phyloP scores from a whole-genome alignment of 768 basidiomycete genomes.

The Amanita jacksonii region DNA sequence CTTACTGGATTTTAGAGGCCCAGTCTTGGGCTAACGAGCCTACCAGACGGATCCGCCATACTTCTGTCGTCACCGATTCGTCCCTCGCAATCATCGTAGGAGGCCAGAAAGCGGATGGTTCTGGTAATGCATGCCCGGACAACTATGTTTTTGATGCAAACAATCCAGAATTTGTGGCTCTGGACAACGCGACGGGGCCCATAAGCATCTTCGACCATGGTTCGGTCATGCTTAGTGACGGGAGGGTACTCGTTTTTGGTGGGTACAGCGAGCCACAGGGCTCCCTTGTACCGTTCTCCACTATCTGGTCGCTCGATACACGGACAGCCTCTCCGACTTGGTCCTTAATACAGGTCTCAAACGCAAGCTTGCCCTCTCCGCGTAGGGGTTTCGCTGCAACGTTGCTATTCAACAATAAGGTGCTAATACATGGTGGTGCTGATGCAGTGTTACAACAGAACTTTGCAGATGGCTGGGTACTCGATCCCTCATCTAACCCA shows the following conservation, averaged over 20 bases:
- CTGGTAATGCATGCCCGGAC: slow-evolving; percentile 49
- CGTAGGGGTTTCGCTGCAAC: slow-evolving; percentile 56
- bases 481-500: slow-evolving; percentile 45
- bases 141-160: slow-evolving; percentile 54
- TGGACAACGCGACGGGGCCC: slow-evolving; percentile 50
- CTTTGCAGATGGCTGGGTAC: slow-evolving; percentile 63
- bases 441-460: slow-evolving; percentile 44
- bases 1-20: slow-evolving; percentile 39
- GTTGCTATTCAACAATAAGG: slow-evolving; percentile 37
- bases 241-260: slow-evolving; percentile 64
- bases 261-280: slow-evolving; percentile 47
- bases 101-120: slow-evolving; percentile 77
- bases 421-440: slow-evolving; percentile 75
- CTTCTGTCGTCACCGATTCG: slow-evolving; percentile 36
- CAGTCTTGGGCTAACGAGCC: slow-evolving; percentile 58
- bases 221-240: slow-evolving; percentile 60
- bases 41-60: slow-evolving; percentile 67
- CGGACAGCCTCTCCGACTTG: slow-evolving; percentile 37
- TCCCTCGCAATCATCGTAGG: slow-evolving; percentile 66
- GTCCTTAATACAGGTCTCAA: slow-evolving; percentile 32
- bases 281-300: slow-evolving; percentile 44
- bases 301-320: slow-evolving; percentile 57
- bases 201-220: slow-evolving; percentile 66
- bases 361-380: slow-evolving; percentile 37
- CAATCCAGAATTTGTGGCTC: slow-evolving; percentile 37